These are phyloP conservation scores for Sporothrix mexicana DNA, from an alignment of 2,329 filamentous ascomycete species.

Conservation along the genomic window DNA sequence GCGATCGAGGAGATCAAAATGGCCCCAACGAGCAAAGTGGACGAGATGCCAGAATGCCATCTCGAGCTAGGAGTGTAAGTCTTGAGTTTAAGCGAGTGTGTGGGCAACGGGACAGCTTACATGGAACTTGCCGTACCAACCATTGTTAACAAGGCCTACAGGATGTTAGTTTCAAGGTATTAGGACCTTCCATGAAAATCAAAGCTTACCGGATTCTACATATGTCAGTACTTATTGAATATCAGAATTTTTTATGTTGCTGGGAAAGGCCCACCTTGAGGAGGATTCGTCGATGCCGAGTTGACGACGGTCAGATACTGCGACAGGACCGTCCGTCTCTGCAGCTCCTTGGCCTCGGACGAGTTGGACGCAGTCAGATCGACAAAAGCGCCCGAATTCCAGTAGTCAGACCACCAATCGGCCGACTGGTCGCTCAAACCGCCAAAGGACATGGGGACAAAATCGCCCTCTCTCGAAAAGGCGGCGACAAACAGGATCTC, in stretches of 20 bases:
- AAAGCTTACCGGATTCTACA: conserved; percentile 26
- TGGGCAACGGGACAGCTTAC: conserved; percentile 39
- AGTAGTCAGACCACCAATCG: conserved; percentile 57
- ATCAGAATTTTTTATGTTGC: too few relatives aligned
- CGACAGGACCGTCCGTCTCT: conserved; percentile 59
- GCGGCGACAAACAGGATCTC: conserved; percentile 44
- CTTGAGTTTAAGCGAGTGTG: not conserved
- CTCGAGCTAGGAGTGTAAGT: conserved; percentile 48
- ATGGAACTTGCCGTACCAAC: conserved; percentile 64
- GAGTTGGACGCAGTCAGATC: conserved; percentile 54
- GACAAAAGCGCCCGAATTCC: conserved; percentile 58
- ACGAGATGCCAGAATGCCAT: conserved; percentile 61
- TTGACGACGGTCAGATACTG: conserved; percentile 61
- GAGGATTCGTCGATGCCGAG: conserved; percentile 54
- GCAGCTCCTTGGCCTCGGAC: conserved; percentile 49
- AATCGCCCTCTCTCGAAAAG: conserved; percentile 43
- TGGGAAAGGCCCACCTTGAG: too few relatives aligned
- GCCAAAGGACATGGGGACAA: conserved; percentile 40
- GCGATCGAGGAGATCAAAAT: conserved; percentile 52
- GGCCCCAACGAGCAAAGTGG: conserved; percentile 58
- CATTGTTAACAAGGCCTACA: conserved; percentile 58
- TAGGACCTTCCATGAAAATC: not conserved
- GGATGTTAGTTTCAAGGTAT: not conserved
- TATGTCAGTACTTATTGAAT: too few relatives aligned
- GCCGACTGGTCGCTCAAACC: conserved; percentile 44